phyloP scores from a whole-genome alignment of 2,329 filamentous ascomycete genomes.

The Neonectria hederae region DNA sequence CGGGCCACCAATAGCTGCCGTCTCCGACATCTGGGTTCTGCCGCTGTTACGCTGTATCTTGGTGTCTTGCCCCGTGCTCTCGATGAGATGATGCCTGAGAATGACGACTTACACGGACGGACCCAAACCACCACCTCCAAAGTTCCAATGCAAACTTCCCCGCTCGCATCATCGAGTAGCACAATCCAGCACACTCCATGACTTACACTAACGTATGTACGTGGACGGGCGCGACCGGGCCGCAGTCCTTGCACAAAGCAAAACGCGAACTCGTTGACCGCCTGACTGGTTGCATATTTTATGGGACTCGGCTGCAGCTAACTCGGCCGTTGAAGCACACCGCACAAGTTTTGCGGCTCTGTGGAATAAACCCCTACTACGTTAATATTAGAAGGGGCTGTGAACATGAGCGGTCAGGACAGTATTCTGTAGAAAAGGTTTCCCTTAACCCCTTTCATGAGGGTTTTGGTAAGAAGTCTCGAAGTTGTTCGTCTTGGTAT shows the following conservation, averaged over 20 bases:
- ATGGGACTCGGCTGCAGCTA: constrained; percentile 45
- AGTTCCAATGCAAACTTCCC: constrained; percentile 13
- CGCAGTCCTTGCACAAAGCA: constrained; percentile 34
- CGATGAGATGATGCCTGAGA: constrained; percentile 24
- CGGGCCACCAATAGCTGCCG: constrained; percentile 34
- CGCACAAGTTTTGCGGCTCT: constrained; percentile 42
- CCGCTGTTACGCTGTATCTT: constrained; percentile 12
- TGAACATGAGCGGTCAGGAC: constrained; percentile 27
- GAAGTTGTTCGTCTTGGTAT: constrained; percentile 1
- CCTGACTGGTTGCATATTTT: constrained; percentile 46
- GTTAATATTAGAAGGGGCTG: constrained; percentile 37
- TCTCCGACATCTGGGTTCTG: constrained; percentile 31
- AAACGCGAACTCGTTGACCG: constrained; percentile 41
- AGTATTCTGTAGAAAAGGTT: neutral
- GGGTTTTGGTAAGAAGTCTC: neutral
- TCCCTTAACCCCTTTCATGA: constrained; percentile 33
- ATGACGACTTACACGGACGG: constrained; percentile 37
- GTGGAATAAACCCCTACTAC: constrained; percentile 42
- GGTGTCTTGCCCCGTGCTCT: constrained; percentile 37
- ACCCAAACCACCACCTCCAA: constrained; percentile 25
- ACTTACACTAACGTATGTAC: constrained; percentile 36
- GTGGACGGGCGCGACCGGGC: constrained; percentile 28
- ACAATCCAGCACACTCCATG: constrained; percentile 22
- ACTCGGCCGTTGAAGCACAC: constrained; percentile 40
- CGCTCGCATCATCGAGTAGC: constrained; percentile 22